These are phyloP conservation scores for Eremochloa ophiuroides DNA, from an alignment of 176 grass and related monocot genomes.

Conservation along the genomic window DNA sequence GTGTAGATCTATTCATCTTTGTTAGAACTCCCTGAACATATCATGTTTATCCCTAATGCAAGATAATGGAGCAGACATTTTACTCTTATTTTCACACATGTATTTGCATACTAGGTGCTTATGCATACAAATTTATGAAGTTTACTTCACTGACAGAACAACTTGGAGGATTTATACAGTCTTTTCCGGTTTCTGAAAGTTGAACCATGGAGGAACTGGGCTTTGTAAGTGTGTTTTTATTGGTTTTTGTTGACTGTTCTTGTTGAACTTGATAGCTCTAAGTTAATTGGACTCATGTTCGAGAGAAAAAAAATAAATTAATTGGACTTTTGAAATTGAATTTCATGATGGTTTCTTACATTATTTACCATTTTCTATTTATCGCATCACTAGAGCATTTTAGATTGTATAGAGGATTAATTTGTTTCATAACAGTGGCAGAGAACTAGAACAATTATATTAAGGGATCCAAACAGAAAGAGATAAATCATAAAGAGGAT, in stretches of 20 bases:
- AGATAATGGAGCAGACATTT: neutral
- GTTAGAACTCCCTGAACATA: constrained; percentile 5
- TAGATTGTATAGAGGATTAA: neutral
- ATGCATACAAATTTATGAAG: constrained; percentile 23
- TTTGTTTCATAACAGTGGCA: neutral
- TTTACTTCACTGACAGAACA: constrained; percentile 65
- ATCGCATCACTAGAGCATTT: neutral
- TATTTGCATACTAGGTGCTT: neutral
- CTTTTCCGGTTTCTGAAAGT: constrained; percentile 90
- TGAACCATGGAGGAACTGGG: constrained; percentile 89
- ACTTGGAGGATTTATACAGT: constrained; percentile 93
- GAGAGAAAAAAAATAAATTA: neutral
- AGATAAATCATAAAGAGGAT: neutral
- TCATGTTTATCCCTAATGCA: neutral
- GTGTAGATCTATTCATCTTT: neutral
- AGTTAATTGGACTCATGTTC: neutral
- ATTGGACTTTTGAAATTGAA: neutral
- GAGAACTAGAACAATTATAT: neutral
- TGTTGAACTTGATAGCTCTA: neutral
- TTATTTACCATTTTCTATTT: neutral
- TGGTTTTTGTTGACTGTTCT: constrained; percentile 17
- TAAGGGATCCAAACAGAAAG: neutral
- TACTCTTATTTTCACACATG: constrained; percentile 14
- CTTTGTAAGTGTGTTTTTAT: constrained; percentile 61
- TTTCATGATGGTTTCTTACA: neutral